Base-by-base conservation (phyloP, 768 basidiomycete genomes). In the Tremella mesenterica region DNA sequence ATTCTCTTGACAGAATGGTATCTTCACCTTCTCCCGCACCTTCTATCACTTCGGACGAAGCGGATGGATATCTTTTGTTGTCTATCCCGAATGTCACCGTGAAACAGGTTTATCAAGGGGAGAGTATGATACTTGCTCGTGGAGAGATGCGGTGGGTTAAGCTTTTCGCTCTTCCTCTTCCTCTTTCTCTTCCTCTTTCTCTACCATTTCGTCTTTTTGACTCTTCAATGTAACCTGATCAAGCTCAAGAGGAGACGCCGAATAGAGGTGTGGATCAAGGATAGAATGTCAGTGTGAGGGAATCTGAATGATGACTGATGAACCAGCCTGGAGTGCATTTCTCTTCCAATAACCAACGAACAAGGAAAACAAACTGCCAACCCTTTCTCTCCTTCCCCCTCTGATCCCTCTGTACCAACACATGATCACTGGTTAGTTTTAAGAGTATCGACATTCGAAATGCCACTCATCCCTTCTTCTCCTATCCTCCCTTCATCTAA, bases 351-450 rank as follows among this genome's bases (percentile, higher is more conserved):
- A 47, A 62, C 73, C 20, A 34, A 64, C 36, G 61, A 71, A 38
- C 57, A 67, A 34, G 66, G 62, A 16, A 46, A 51, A 10, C 69
- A 67, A 52, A 65, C 59, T 13, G 68, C 64, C 28, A 74, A 66
- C 49, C 71, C 63, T 7, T 73, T 70, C 53, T 59, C 57, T 48
- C 65, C 67, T n/a, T 64, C 66, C 1, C 57, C 58, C 14, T 63
- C 64, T 18, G 71, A 69, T 48, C 62, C 57, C 14, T 44, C 63
- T 21, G 54, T 65, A 29, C 67, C 73, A 7, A 77, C 80, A 28
- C 77, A 78, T 43, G 81, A 83, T 58, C 79, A 84, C 49, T 86
- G 81, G 71, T 81, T 87, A 49, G 81, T 86, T 20, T 66, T 86
- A 41, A 78, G 78, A 30, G 66, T 85, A 14, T 78, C 61, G 9